Evolutionary conservation across 345 rosid species (phyloP), one percentile per base, ranked within the genome.

Genomic region (Limnanthes douglasii): DNA sequence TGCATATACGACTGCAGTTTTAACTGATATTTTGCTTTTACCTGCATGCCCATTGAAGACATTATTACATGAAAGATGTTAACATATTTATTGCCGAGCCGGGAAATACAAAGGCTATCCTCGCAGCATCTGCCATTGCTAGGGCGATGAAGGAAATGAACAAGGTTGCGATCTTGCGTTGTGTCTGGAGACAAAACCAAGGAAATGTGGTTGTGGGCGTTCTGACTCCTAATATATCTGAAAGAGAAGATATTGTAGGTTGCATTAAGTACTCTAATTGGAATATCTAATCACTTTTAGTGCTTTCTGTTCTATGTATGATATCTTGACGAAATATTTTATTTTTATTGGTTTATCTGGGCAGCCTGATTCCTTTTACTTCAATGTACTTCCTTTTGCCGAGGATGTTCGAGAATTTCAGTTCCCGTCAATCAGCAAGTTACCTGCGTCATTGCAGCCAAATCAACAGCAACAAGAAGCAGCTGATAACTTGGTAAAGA

Each of bases 161-260:
- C 42, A 74, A 57, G 53, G 85, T 83, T 25, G 94, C 92, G 35
- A 74, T 90, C 49, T 40, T 79, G 45, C 92, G 95, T 11, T 90
- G 98, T 56, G 98, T 79, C 46, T 90, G 98, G 98, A 76, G 86
- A 63, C 78, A 79, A 37, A 86, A 86, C 45, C 92, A 64, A 51
- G 64, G 66, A 24, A 76, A 41, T 43, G 86, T 77, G 21, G 75
- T 72, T 50, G 51, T 90, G 52, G 98, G 95, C 23, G 69, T 70
- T 56, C 62, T 90, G 62, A 74, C 75, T 34, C 92, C 98, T 43
- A 76, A 72, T 45, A 37, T 83, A 11, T 74, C 92, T 46, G 62
- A 74, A 38, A 69, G 60, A 41, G 79, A 66, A 34, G 64, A 74
- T 21, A 54, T 61, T 13, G 95, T 90, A 64, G 56, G 84, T 62